Evolutionary conservation across 2,329 filamentous ascomycete genomes (phyloP), one percentile per base, ranked within the genome.

Genomic region (Fusarium sp.): DNA sequence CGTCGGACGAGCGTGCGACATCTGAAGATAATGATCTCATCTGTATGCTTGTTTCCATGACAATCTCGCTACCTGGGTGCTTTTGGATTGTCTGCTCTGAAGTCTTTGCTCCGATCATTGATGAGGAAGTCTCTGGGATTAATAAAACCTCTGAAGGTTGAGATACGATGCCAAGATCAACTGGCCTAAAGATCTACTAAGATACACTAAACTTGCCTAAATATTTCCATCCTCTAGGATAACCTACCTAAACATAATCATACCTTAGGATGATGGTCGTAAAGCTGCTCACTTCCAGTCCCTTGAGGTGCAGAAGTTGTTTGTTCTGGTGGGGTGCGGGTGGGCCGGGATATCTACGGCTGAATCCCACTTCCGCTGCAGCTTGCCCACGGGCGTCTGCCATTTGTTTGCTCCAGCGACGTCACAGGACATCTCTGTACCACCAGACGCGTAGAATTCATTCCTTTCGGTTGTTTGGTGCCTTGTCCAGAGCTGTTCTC

Each of bases 181-280:
- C 24, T 20, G 0, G 12, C 20, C 24, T 28, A 14, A 45, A 18
- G 42, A 4, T 45, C 11, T 0, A 26, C 17, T 10, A 13, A 20
- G 20, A 2, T 3, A 20, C 5, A 47, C 44, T 15, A 14, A 47
- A 14, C 12, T 26, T 26, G 2, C 0, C 3, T 26, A 4, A 20
- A 45, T 2, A 4, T 14, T 45, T 20, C 11, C 5, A 26, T 0
- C 2, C 5, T 2, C 26, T 26, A 1, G 17, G 17, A 20, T 45
- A 13, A 5, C 0, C 13, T 24, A 20, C 42, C n/a, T 20, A 45
- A 13, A 0, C 0, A 0, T 26, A 2, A 26, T 20, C 0, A 13
- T 20, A 1, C 0, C 7, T 45, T 14, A 20, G 12, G 24, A 26
- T 14, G 3, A 26, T 6, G 0, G 4, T 45, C 24, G 2, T 26